Evolutionary conservation across 176 grass and related monocot genomes (phyloP), one percentile per base, ranked within the genome.

Genomic region (Puccinellia tenuiflora): DNA sequence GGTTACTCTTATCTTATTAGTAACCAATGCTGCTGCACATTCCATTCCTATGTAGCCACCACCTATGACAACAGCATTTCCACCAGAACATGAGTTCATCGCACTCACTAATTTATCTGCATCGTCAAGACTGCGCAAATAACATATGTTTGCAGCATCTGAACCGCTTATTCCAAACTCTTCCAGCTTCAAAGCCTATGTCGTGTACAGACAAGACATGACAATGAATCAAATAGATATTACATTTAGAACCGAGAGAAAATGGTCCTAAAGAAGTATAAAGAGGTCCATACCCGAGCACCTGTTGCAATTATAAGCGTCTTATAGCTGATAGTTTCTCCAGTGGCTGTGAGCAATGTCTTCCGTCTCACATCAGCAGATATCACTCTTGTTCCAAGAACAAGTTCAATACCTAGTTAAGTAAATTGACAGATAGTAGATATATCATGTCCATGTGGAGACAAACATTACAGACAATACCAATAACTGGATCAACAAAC

Each of bases 11-110:
- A 98, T 92, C 71, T 82, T 87, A 67, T 98, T 95, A 69, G 87
- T 93, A 60, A 93, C 91, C 60, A 98, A 80, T 47, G 96, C 96
- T 59, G 96, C 93, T 78, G 96, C 86, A 75, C 91, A 98, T 85
- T 98, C 96, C 96, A 98, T 93, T 62, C 96, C 96, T 50, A 96
- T 96, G 78, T 96, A 98, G 46, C 96, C 96, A 79, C 96, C 96
- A 83, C 96, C 96, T 45, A 98, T 95, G 59, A 98, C 89, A 79
- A 98, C 93, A 84, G 92, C 92, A 79, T 91, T 92, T 82, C 93
- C 93, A 46, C 85, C 87, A 68, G 82, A 70, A 74, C 89, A 98
- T 54, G 85, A 85, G 42, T 81, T 85, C 91, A 98, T 98, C 13
- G 74, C 83, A 43, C 71, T 86, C 53, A 93, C 93, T 67, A 98